phyloP scores from a whole-genome alignment of 1,139 yeast genomes.

The Yamadazyma jaroonii region DNA sequence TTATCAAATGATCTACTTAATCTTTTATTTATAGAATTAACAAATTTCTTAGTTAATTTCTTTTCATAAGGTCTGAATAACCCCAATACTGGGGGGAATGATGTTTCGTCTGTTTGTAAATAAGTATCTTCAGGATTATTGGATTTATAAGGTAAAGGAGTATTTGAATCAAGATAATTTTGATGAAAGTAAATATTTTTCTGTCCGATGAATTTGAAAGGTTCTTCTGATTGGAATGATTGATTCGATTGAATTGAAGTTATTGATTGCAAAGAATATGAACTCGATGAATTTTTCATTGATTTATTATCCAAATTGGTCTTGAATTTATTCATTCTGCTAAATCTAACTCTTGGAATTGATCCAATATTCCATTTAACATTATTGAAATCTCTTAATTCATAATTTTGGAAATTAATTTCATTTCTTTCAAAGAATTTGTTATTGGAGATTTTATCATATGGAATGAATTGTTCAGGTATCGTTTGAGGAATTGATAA shows the following conservation, averaged over 20 bases:
- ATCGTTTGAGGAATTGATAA: conserved; percentile 27
- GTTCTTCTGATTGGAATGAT: conserved; percentile 10
- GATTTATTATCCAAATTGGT: conserved; percentile 13
- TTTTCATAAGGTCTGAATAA: conserved; percentile 55
- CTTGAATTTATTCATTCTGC: conserved; percentile 19
- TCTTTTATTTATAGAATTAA: conserved; percentile 21
- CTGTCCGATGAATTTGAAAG: conserved; percentile 24
- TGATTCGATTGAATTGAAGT: not conserved
- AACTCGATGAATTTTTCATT: not conserved
- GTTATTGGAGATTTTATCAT: conserved; percentile 14
- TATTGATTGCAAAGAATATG: not conserved
- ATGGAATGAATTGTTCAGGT: conserved; percentile 23
- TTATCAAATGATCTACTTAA: conserved; percentile 9
- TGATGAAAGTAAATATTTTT: conserved; percentile 32
- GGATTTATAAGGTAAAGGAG: conserved; percentile 14
- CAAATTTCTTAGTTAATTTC: conserved; percentile 39
- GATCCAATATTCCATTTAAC: conserved; percentile 45
- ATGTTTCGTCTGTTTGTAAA: conserved; percentile 20
- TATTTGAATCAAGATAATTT: conserved; percentile 19
- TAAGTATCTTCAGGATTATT: conserved; percentile 29
- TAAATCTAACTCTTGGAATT: conserved; percentile 34
- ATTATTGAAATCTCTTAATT: conserved; percentile 26
- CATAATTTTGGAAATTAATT: conserved; percentile 26
- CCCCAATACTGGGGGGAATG: conserved; percentile 42
- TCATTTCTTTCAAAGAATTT: conserved; percentile 11